Percentiles rank a stretch among this genome's conserved stretches.
Conservation (phyloP, 2,329 filamentous ascomycete species). For the Trichoderma semiorbis region DNA sequence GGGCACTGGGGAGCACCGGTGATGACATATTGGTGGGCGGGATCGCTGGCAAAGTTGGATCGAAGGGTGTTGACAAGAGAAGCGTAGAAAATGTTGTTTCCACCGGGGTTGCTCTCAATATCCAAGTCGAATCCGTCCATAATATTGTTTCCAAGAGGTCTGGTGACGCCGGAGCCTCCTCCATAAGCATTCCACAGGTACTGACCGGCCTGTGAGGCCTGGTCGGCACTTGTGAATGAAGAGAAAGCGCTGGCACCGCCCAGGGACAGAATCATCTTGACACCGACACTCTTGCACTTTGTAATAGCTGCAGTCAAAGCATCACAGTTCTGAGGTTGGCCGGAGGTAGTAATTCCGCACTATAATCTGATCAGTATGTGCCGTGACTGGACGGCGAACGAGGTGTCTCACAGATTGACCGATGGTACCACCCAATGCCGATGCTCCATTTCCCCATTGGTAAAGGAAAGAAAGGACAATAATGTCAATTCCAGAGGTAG, state of each 20-base stretch:
- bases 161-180: conserved; percentile 15
- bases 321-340: conserved; percentile 30
- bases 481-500: conserved; percentile 38
- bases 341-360: conserved; percentile 32
- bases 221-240: conserved; percentile 11
- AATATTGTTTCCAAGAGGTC: conserved; percentile 27
- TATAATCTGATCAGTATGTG: not conserved
- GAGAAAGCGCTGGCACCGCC: conserved; percentile 19
- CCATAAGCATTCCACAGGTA: conserved; percentile 23
- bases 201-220: conserved; percentile 19
- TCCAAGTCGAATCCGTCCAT: conserved; percentile 31
- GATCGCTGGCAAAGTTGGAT: conserved; percentile 22
- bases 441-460: conserved; percentile 33
- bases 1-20: conserved; percentile 44
- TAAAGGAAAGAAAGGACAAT: conserved; percentile 42
- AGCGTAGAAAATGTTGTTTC: conserved; percentile 17
- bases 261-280: conserved; percentile 21
- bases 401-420: conserved; percentile 29
- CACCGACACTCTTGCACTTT: conserved; percentile 17
- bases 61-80: conserved; percentile 25
- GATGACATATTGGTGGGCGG: conserved; percentile 38
- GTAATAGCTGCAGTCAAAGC: conserved; percentile 16
- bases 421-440: conserved; percentile 38
- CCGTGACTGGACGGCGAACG: not conserved
- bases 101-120: conserved; percentile 25